These are phyloP conservation scores for Nannizzia gypsea DNA, from an alignment of 2,329 filamentous ascomycete species.

Conservation along the genomic window DNA sequence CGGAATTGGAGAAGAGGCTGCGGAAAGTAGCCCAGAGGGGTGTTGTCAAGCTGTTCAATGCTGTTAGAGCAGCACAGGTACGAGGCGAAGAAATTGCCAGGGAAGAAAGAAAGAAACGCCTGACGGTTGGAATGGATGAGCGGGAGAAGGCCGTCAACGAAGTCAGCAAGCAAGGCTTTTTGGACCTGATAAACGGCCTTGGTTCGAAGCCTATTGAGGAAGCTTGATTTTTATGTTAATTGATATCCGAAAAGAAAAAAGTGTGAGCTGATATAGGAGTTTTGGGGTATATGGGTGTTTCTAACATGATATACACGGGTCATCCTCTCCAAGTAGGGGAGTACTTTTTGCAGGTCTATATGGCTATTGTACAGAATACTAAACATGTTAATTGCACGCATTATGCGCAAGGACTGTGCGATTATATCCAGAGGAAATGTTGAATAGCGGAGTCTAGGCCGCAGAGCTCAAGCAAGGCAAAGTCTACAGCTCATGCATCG, in stretches of 20 bases:
- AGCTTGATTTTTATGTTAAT: conserved; percentile 21
- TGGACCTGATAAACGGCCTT: conserved; percentile 67
- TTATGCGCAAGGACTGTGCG: neutral
- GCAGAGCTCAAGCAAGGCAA: neutral
- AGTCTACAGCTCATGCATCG: neutral
- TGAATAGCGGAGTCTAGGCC: neutral
- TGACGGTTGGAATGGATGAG: conserved; percentile 65
- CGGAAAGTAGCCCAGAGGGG: conserved; percentile 83
- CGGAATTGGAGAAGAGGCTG: conserved; percentile 64
- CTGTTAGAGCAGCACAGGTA: conserved; percentile 82
- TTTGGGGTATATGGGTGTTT: neutral
- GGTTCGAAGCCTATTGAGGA: conserved; percentile 40
- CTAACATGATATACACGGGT: conserved; percentile 12
- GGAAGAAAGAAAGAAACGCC: conserved; percentile 54
- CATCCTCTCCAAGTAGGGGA: conserved; percentile 10
- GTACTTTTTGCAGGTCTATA: conserved; percentile 7
- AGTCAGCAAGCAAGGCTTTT: conserved; percentile 93
- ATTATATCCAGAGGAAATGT: neutral
- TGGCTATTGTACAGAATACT: conserved; percentile 10
- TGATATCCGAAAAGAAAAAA: neutral
- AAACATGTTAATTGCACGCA: neutral
- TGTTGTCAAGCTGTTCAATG: conserved; percentile 94
- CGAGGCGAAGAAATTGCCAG: conserved; percentile 65
- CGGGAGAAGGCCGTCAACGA: conserved; percentile 83
- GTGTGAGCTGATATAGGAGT: neutral